Conservation (phyloP, 148 eudicot genomes). For the Spergularia bocconei region DNA sequence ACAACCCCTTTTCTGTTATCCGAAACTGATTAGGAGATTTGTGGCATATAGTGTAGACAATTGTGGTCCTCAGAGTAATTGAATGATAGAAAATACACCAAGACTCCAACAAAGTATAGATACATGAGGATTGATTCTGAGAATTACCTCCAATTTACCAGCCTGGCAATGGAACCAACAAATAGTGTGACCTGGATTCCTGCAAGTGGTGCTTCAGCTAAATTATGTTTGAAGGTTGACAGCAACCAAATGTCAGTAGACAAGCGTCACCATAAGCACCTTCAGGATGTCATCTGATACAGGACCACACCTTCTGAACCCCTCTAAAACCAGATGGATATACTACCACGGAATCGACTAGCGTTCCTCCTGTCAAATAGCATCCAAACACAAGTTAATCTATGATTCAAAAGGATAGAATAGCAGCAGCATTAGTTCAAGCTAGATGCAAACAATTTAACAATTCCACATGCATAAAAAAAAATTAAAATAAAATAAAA, state of each 20-base stretch:
- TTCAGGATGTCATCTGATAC: slow-evolving; percentile 4
- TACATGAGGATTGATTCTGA: slow-evolving; percentile 2
- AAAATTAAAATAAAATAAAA: too few relatives aligned
- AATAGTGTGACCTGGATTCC: slow-evolving; percentile 8
- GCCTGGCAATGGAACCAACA: slow-evolving; percentile 13
- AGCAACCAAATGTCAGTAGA: slow-evolving; percentile 10
- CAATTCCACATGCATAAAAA: neutral
- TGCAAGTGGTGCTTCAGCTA: slow-evolving; percentile 15
- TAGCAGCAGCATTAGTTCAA: neutral
- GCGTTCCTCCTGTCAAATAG: slow-evolving; percentile 17
- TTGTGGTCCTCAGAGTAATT: neutral
- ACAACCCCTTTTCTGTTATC: neutral
- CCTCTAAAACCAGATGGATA: slow-evolving; percentile 9
- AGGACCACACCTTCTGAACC: slow-evolving; percentile 21
- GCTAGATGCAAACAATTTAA: slow-evolving; percentile 9
- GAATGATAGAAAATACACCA: neutral
- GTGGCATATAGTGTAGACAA: neutral
- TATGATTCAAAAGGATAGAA: neutral
- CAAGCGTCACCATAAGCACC: slow-evolving; percentile 22
- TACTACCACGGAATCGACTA: slow-evolving; percentile 11
- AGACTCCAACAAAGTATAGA: slow-evolving; percentile 7
- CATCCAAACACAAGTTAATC: slow-evolving; percentile 8
- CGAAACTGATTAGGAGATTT: slow-evolving; percentile 1
- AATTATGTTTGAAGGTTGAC: neutral
- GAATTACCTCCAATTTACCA: slow-evolving; percentile 28